Base-by-base conservation (phyloP, 176 grass and related monocot species). In the Aechmea fasciata region DNA sequence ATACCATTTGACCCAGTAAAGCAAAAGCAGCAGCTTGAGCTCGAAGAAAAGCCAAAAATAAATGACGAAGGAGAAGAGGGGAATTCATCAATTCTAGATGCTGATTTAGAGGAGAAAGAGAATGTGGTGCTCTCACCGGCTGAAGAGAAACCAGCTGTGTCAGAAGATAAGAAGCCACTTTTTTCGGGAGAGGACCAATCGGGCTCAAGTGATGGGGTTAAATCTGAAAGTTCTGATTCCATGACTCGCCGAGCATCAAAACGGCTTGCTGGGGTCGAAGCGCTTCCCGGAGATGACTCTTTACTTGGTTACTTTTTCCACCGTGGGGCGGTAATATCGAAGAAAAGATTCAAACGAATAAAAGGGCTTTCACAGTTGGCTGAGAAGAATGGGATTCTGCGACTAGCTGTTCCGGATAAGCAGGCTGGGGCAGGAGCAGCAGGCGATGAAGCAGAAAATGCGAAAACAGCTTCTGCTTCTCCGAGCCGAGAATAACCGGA, bases 121-220 rank as follows among this genome's bases (percentile, higher is more conserved):
- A 71, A 53, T 52, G 9, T 14, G 51, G 48, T 48, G 41, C 48
- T 61, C 55, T 66, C 77, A 5, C 19, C 50, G 11, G 63, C 69
- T 64, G 53, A 79, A 74, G 69, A 87, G 85, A 74, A 80, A 51
- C 75, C 62, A 17, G 51, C 59, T 13, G 48, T 24, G 48, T 8
- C 47, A 23, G 67, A 69, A 69, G 23, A 69, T 52, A 13, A 51
- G 67, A 24, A 69, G 17, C 19, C 49, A 14, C 51, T 23, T 13
- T 2, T 23, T 24, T 11, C 20, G 9, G 67, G 25, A 24, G 3
- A 13, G 10, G 17, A 69, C 18, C 15, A 11, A 69, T 13, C 22
- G 23, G 11, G 11, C 19, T 17, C 55, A 48, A n/a, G 52, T 13
- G 55, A 1, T 28, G 55, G 15, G n/a, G 10, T 23, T 53, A 73